phyloP scores from a whole-genome alignment of 2,329 filamentous ascomycete species.

The Neoascochyta sp. region DNA sequence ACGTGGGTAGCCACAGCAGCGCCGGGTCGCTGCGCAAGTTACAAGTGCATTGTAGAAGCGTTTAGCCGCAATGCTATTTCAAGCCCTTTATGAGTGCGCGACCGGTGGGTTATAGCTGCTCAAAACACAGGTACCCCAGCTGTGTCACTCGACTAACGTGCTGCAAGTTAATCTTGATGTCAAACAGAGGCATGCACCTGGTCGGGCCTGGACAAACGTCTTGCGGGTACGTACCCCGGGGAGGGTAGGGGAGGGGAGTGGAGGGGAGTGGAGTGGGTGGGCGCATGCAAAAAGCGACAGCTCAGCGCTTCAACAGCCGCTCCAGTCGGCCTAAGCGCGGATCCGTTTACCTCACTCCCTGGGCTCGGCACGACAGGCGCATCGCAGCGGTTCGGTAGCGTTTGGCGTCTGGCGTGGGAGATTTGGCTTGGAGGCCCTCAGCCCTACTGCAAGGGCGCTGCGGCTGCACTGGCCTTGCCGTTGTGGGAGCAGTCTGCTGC shows the following conservation, averaged over 20 bases:
- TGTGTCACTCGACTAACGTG: conserved; percentile 32
- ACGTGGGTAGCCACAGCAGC: conserved; percentile 18
- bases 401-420: too few species aligned
- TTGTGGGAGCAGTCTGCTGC: conserved; percentile 16
- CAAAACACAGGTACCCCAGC: conserved; percentile 23
- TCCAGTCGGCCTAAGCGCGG: too few species aligned
- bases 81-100: conserved; percentile 15
- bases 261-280: too few species aligned
- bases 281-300: conserved; percentile 34
- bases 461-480: conserved; percentile 19
- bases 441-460: conserved; percentile 37
- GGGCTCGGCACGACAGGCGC: too few species aligned
- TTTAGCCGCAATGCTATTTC: conserved; percentile 16
- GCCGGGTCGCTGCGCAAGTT: conserved; percentile 21
- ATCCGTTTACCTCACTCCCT: too few species aligned
- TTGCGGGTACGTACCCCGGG: conserved; percentile 12
- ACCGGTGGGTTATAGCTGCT: conserved; percentile 14
- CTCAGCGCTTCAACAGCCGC: conserved; percentile 16
- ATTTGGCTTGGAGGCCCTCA: too few species aligned
- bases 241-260: too few species aligned
- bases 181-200: conserved; percentile 25
- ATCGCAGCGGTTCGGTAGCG: too few species aligned
- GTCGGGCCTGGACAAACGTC: conserved; percentile 9
- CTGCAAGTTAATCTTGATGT: conserved; percentile 29
- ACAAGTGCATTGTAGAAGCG: conserved; percentile 23